Conservation (phyloP, 2,329 filamentous ascomycete genomes). For the Diaporthe sp. region DNA sequence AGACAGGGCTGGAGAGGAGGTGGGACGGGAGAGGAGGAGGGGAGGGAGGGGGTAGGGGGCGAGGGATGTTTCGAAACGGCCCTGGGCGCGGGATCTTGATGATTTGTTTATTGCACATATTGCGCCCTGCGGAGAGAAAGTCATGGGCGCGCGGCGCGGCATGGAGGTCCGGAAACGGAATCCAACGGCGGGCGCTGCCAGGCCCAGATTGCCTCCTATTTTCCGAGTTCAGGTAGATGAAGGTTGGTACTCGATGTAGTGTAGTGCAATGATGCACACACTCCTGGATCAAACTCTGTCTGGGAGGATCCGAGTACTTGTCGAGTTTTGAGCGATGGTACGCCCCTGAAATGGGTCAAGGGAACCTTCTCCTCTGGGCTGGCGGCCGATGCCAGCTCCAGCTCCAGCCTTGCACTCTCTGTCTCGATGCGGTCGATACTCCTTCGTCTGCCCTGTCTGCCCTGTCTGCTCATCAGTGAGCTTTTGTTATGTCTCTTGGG, state of each 20-base stretch:
- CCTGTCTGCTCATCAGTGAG: neutral
- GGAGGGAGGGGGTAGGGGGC: neutral
- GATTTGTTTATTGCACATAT: slow-evolving; percentile 4
- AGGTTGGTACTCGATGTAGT: neutral
- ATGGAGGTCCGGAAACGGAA: neutral
- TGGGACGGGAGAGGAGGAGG: neutral
- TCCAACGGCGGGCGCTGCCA: slow-evolving; percentile 21
- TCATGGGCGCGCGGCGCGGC: slow-evolving; percentile 20
- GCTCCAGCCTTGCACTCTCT: neutral
- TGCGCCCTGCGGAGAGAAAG: neutral
- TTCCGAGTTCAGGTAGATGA: slow-evolving; percentile 19
- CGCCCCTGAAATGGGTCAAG: slow-evolving; percentile 17
- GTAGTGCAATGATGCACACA: neutral
- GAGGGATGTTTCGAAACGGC: slow-evolving; percentile 18
- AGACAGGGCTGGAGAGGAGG: slow-evolving; percentile 26
- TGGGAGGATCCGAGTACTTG: neutral
- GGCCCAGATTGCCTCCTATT: slow-evolving; percentile 3
- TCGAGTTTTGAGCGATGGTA: slow-evolving; percentile 1
- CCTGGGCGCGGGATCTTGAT: slow-evolving; percentile 9
- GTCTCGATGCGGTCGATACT: neutral
- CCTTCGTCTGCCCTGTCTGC: too few relatives aligned
- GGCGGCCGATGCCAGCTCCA: slow-evolving; percentile 10
- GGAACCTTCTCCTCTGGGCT: slow-evolving; percentile 17
- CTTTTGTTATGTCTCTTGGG: neutral
- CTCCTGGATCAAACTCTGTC: slow-evolving; percentile 28